These are phyloP conservation scores for Diaporthe caulivora DNA, from an alignment of 2,329 filamentous ascomycete species.

Conservation along the genomic window DNA sequence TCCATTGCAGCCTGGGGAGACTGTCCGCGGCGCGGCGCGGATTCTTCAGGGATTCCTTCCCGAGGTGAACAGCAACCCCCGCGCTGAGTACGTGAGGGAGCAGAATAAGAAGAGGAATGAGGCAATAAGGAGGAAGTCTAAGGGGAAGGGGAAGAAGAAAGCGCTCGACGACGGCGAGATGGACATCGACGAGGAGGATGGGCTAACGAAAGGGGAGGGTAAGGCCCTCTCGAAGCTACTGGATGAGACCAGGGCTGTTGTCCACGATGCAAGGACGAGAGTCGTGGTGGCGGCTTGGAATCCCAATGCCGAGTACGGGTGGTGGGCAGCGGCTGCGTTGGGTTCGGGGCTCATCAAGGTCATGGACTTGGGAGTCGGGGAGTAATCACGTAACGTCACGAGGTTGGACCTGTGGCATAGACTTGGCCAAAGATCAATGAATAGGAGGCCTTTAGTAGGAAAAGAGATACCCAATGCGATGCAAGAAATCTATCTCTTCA, in stretches of 20 bases:
- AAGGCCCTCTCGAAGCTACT: constrained; percentile 40
- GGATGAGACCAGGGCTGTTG: constrained; percentile 51
- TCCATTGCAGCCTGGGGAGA: background rate
- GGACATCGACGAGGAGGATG: constrained; percentile 43
- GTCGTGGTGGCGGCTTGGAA: constrained; percentile 76
- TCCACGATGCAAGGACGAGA: constrained; percentile 73
- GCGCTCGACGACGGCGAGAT: constrained; percentile 43
- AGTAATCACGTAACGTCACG: background rate
- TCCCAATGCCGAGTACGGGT: constrained; percentile 73
- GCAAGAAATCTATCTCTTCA: constrained; percentile 8
- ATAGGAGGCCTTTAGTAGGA: background rate
- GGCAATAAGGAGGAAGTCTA: constrained; percentile 49
- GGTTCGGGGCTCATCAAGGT: constrained; percentile 76
- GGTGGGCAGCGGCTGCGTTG: constrained; percentile 76
- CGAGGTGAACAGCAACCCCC: constrained; percentile 62
- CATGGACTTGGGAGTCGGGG: constrained; percentile 70
- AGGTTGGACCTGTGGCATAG: background rate
- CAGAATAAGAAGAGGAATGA: constrained; percentile 51
- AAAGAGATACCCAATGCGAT: constrained; percentile 28
- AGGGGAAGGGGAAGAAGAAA: constrained; percentile 50
- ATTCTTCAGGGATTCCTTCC: constrained; percentile 64
- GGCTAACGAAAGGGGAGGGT: constrained; percentile 42
- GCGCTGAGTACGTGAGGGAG: constrained; percentile 51
- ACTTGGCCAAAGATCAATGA: background rate
- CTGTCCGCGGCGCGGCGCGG: constrained; percentile 61